These are phyloP conservation scores for Dipodascus geniculatus DNA, from an alignment of 805 yeast species.

Conservation along the genomic window DNA sequence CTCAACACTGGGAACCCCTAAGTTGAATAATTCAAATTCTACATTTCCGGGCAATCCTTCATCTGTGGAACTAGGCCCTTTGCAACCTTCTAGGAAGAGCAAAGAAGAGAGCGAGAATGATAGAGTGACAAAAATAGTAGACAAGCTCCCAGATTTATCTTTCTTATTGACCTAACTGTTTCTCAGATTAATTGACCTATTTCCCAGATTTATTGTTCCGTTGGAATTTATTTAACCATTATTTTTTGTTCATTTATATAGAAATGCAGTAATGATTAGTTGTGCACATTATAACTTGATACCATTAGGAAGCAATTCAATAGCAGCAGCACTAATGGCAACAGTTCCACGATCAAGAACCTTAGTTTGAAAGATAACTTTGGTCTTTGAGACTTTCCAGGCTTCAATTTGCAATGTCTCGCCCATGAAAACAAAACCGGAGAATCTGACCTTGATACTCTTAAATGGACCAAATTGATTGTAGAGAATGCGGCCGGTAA, in stretches of 20 bases:
- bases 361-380: conserved; percentile 69
- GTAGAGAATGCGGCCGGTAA: conserved; percentile 59
- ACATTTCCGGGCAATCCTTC: neutral
- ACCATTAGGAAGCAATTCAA: conserved; percentile 36
- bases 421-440: conserved; percentile 91
- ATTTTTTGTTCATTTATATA: too few relatives aligned
- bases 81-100: conserved; percentile 5
- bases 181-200: too few relatives aligned
- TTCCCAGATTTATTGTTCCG: too few relatives aligned
- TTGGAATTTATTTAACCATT: too few relatives aligned
- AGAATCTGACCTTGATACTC: conserved; percentile 82
- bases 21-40: neutral
- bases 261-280: too few relatives aligned
- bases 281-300: conserved; percentile 18
- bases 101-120: conserved; percentile 13
- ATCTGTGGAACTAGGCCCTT: neutral
- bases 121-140: conserved; percentile 12
- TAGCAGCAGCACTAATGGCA: conserved; percentile 82
- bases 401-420: conserved; percentile 71
- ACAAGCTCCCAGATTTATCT: conserved; percentile 16
- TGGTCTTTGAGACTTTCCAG: conserved; percentile 61
- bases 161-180: conserved; percentile 9
- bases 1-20: neutral
- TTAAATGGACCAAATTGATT: conserved; percentile 73
- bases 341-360: conserved; percentile 65